Evolutionary conservation across 2,329 filamentous ascomycete genomes (phyloP).

Genomic region (Amauroascus verrucosus): DNA sequence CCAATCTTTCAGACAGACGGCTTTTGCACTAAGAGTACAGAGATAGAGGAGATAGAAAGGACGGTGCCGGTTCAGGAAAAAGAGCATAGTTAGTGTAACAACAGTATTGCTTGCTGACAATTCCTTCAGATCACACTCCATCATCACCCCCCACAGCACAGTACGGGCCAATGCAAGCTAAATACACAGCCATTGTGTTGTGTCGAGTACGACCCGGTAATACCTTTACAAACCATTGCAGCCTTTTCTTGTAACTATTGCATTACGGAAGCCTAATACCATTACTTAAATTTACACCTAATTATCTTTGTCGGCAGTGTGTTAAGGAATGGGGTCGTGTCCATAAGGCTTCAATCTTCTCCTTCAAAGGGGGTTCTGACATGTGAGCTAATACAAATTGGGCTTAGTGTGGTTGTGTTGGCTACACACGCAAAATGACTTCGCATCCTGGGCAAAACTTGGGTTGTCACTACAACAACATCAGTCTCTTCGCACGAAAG

Average conservation of each 20-base stretch:
- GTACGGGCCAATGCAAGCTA: no score
- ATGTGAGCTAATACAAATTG: neutral
- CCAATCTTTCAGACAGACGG: neutral
- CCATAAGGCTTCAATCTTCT: neutral
- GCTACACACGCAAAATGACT: neutral
- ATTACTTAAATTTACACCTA: no score
- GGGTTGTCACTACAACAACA: neutral
- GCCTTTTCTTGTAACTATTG: no score
- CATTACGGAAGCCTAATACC: no score
- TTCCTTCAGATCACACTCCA: neutral
- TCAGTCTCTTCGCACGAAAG: neutral
- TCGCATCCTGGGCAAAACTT: neutral
- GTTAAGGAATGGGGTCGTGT: neutral
- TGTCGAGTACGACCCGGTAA: no score
- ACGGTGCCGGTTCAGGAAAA: neutral
- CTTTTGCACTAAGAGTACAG: neutral
- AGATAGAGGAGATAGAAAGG: neutral
- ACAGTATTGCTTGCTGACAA: neutral
- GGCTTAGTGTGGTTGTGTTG: slow-evolving; percentile 1
- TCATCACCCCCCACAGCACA: no score
- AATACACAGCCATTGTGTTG: neutral
- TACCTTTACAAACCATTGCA: no score
- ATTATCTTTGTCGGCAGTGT: no score
- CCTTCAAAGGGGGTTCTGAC: neutral
- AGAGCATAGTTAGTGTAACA: neutral